phyloP scores from a whole-genome alignment of 805 yeast species.

The Cyberlindnera mycetangii region DNA sequence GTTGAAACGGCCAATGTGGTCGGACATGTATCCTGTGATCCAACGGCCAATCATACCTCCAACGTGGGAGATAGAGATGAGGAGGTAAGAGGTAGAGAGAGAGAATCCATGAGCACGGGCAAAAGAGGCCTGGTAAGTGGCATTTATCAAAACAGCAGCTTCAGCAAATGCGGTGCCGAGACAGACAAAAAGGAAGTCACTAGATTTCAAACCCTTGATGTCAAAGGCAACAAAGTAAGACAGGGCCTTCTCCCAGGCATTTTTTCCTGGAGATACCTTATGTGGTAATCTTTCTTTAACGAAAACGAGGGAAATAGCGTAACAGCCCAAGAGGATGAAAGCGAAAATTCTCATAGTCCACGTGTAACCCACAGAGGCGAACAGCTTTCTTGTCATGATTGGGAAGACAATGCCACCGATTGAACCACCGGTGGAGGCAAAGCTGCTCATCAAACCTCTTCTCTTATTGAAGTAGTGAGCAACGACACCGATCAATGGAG shows the following conservation, averaged over 20 bases:
- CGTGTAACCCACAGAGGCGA: constrained; percentile 42
- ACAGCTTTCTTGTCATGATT: constrained; percentile 45
- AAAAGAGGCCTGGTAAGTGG: constrained; percentile 51
- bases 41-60: constrained; percentile 43
- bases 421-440: constrained; percentile 50
- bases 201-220: constrained; percentile 39
- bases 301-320: constrained; percentile 32
- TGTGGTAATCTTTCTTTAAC: constrained; percentile 40
- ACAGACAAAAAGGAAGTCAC: constrained; percentile 40
- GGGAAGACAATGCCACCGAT: constrained; percentile 56
- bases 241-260: constrained; percentile 26
- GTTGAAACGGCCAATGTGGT: constrained; percentile 49
- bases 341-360: constrained; percentile 58
- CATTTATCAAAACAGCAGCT: constrained; percentile 39
- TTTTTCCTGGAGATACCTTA: constrained; percentile 26
- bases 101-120: constrained; percentile 43
- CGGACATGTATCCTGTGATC: constrained; percentile 43
- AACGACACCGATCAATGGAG: constrained; percentile 57
- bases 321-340: constrained; percentile 39
- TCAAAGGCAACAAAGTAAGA: constrained; percentile 31
- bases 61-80: constrained; percentile 44
- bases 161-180: constrained; percentile 47
- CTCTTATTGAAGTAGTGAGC: constrained; percentile 61
- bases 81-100: constrained; percentile 38
- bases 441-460: constrained; percentile 52